These are phyloP conservation scores for Pyrenula aspistea DNA, from an alignment of 495 filamentous ascomycete species.

Conservation along the genomic window DNA sequence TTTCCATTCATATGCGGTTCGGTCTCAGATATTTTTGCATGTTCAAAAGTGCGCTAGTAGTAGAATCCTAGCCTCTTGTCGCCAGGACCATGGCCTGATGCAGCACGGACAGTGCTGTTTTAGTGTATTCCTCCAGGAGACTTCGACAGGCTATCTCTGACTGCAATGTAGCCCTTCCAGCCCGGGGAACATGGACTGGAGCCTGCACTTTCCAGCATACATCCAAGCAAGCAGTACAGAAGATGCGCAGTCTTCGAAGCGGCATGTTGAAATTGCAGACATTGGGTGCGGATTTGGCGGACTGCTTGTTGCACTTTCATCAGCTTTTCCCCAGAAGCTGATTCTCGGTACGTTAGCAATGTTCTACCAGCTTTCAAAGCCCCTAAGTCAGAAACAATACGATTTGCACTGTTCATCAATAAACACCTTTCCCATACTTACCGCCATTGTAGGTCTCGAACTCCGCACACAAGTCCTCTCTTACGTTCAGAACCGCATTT, in stretches of 20 bases:
- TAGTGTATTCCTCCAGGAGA: background rate
- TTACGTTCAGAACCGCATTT: constrained; percentile 77
- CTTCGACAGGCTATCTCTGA: background rate
- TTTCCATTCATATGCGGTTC: no score
- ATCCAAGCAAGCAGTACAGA: constrained; percentile 21
- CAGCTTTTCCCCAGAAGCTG: constrained; percentile 66
- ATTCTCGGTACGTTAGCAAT: constrained; percentile 63
- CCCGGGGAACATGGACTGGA: constrained; percentile 87
- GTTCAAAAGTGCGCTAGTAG: no score
- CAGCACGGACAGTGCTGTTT: no score
- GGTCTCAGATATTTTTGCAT: no score
- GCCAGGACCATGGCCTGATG: no score
- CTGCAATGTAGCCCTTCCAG: constrained; percentile 49
- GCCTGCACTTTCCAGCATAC: constrained; percentile 68
- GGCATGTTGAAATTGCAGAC: constrained; percentile 83
- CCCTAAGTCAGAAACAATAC: background rate
- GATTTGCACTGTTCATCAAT: no score
- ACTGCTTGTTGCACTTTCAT: constrained; percentile 73
- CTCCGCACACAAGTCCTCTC: constrained; percentile 81
- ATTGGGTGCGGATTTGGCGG: constrained; percentile 97
- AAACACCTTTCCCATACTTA: background rate
- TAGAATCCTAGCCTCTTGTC: no score
- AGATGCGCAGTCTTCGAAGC: constrained; percentile 22
- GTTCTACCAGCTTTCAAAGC: background rate
- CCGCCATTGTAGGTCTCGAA: constrained; percentile 52